Evolutionary conservation across 306 rosid genomes (phyloP), one percentile per base, ranked within the genome.

Genomic region (Corylus heterophylla): DNA sequence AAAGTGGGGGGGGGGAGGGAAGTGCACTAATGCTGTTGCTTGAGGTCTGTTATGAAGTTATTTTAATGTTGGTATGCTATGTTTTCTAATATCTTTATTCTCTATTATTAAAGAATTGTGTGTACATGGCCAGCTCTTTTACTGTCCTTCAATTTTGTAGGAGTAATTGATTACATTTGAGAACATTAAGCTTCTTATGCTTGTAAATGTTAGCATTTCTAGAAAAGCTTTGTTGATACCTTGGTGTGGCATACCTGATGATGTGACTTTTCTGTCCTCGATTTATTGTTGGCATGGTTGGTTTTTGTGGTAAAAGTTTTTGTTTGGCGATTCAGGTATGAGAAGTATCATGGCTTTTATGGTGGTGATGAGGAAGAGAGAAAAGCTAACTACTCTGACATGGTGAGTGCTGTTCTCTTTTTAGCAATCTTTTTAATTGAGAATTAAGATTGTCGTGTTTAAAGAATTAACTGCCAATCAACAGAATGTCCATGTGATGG

Each of bases 281-380:
- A 37, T 12, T 10, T 69, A 48, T 58, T 67, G 7, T 59, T 67
- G 71, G 29, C 44, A 35, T 64, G 35, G 29, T 37, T 78, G 48
- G 72, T 47, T 31, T 75, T 72, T 51, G 25, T 18, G 56, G 56
- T 74, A 39, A 54, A 58, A 55, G 44, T 74, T 64, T 61, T 76
- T 51, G 56, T 78, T 63, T 68, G 52, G 75, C 88, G 85, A 67
- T 73, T 78, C 88, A 95, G 98, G 94, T 95, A 95, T 72, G 98
- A 95, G 90, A 95, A 95, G 83, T 95, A 95, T 74, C 98, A 95
- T 82, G 97, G 79, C 76, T 87, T 44, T 78, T 80, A 92, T 75
- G 98, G 98, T 78, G 98, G 97, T 37, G 85, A 85, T 73, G 91
- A 92, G 82, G 94, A 89, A 78, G 97, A 87, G 8, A 92, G 98